These are phyloP conservation scores for Zygosaccharomyces bailii DNA, from an alignment of 805 yeast species.

Conservation along the genomic window DNA sequence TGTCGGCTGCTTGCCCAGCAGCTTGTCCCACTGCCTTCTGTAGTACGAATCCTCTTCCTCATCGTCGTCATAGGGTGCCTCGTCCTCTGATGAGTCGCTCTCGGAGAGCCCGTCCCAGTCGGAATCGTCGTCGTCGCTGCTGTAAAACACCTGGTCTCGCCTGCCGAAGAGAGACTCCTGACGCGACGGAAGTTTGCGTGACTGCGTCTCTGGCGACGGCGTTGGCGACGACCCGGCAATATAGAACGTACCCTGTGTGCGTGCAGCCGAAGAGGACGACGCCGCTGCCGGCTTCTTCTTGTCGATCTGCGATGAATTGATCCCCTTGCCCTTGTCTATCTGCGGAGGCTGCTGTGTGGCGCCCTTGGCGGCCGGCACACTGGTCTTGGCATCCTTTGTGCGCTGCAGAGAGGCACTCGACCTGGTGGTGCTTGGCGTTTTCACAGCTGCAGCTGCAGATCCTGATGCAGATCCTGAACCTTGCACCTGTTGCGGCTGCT, in stretches of 20 bases:
- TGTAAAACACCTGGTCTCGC: conserved; percentile 27
- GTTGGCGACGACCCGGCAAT: conserved; percentile 16
- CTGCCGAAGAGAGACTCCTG: conserved; percentile 20
- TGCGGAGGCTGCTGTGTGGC: background rate
- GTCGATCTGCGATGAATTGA: background rate
- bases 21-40: conserved; percentile 33
- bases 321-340: background rate
- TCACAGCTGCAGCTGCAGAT: background rate
- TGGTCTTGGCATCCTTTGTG: background rate
- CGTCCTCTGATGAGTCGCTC: conserved; percentile 22
- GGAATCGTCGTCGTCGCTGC: conserved; percentile 37
- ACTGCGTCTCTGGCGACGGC: conserved; percentile 10
- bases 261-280: no score
- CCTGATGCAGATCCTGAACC: no score
- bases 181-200: conserved; percentile 8
- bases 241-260: conserved; percentile 6
- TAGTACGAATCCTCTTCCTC: conserved; percentile 34
- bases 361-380: background rate
- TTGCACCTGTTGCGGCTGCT: conserved; percentile 2
- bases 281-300: background rate
- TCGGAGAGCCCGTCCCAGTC: conserved; percentile 32
- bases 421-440: background rate
- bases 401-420: background rate
- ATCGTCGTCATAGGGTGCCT: conserved; percentile 28
- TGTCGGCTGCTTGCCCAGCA: conserved; percentile 24